Base-by-base conservation (phyloP, 1,284 basidiomycete genomes). In the Fomitopsis schrenkii region DNA sequence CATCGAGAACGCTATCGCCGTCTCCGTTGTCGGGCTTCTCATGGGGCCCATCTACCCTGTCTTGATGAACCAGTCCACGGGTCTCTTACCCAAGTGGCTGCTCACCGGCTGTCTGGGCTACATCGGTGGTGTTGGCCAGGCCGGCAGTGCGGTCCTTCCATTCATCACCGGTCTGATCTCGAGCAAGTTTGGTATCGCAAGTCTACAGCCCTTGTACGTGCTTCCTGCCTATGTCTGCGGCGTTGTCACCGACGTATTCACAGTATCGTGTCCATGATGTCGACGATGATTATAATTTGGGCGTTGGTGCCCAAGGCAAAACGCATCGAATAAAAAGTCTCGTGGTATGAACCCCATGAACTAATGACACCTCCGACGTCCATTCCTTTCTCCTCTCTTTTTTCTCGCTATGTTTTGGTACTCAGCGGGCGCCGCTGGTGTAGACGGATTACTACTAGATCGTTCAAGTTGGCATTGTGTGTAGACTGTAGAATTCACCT, bases 101-200 rank as follows among this genome's bases (percentile, higher is more conserved):
- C 71, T 86, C 38, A 84, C 82, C 0, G 82, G 80, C 9, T 76
- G 76, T 54, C 82, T 86, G 38, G 83, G 83, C 3, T 86, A 81
- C 80, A 84, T 86, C 52, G 76, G 80, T 22, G 80, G 79, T 15
- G 75, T 83, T 46, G 82, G 84, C 3, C 79, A 81, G 62, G 78
- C 79, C 3, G 83, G 85, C 3, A 79, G 78, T 17, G 85, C 85
- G 0, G 62, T 80, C 19, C 64, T 86, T 17, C 84, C 85, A 4
- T 86, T 86, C 68, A 74, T 84, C 55, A 83, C 83, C 0, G 85
- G 85, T 28, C 78, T 80, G 1, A 75, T 87, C 19, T 81, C 83
- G 1, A 74, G 75, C 17, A 76, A 68, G 60, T 73, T 76, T 19
- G 83, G 84, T 0, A 86, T 87, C 40, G 70, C 70, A 38, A 76